Conservation (phyloP, 495 filamentous ascomycete genomes). For the Aspergillus ellipticus region DNA sequence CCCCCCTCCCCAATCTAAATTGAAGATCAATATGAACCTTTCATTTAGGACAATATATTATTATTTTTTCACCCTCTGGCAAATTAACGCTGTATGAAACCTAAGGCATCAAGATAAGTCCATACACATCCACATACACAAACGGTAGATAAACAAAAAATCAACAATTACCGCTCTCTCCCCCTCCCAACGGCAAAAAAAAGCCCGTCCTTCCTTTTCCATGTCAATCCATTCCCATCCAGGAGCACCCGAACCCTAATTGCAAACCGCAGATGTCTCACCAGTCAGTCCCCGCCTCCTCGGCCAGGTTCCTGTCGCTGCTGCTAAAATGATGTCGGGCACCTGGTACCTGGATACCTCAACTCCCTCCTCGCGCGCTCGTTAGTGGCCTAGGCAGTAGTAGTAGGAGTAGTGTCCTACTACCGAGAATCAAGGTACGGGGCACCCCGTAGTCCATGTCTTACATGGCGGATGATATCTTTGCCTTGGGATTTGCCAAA, state of each 20-base stretch:
- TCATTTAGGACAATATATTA: too few relatives aligned
- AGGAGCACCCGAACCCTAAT: slow-evolving; percentile 8
- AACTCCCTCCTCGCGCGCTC: too few relatives aligned
- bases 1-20: too few relatives aligned
- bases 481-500: too few relatives aligned
- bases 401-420: too few relatives aligned
- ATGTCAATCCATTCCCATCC: not conserved
- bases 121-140: not conserved
- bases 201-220: not conserved
- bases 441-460: too few relatives aligned
- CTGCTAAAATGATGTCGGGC: too few relatives aligned
- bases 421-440: too few relatives aligned
- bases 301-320: not conserved
- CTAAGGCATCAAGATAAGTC: not conserved
- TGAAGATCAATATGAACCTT: too few relatives aligned
- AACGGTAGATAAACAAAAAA: not conserved
- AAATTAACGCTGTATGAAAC: not conserved
- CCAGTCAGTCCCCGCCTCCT: not conserved
- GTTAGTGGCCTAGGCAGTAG: too few relatives aligned
- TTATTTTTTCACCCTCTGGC: too few relatives aligned
- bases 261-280: slow-evolving; percentile 11
- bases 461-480: too few relatives aligned
- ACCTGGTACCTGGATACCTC: not conserved
- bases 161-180: not conserved
- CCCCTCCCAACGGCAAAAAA: not conserved